A percentile compares a stretch with the other conserved stretches of the same genome.
These are phyloP conservation scores for Trichaptum fuscoviolaceum DNA, from an alignment of 768 basidiomycete genomes.

Conservation along the genomic window DNA sequence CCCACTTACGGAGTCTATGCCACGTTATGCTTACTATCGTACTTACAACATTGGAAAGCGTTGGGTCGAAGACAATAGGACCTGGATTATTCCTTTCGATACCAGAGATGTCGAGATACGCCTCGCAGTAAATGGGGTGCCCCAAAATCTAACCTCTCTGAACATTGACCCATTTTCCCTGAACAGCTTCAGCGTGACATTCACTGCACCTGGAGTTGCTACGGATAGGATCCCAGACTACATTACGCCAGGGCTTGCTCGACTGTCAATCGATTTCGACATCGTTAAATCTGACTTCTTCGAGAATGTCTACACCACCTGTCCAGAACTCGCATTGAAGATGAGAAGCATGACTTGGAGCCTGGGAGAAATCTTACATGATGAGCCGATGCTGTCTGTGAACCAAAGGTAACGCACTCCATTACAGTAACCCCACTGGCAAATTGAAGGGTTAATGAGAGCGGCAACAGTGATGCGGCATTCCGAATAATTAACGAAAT, in stretches of 20 bases:
- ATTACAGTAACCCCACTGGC: background rate
- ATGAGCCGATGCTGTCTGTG: background rate
- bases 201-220: background rate
- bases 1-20: slow-evolving; percentile 2
- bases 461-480: background rate
- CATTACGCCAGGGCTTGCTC: background rate
- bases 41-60: slow-evolving; percentile 21
- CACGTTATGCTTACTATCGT: slow-evolving; percentile 7
- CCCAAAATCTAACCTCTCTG: background rate
- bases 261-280: background rate
- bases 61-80: slow-evolving; percentile 26
- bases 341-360: background rate
- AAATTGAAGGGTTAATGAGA: background rate
- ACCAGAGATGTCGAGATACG: slow-evolving; percentile 2
- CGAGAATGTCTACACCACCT: background rate
- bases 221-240: background rate
- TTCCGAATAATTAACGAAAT: background rate
- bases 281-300: background rate
- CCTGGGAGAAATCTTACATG: background rate
- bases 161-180: background rate
- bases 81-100: slow-evolving; percentile 28
- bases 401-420: background rate
- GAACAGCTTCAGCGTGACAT: background rate
- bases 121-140: background rate
- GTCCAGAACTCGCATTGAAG: background rate